A percentile compares a stretch with the other conserved stretches of the same genome.
These are phyloP conservation scores for Paecilomyces variotii DNA, from an alignment of 2,329 filamentous ascomycete species.

Conservation along the genomic window DNA sequence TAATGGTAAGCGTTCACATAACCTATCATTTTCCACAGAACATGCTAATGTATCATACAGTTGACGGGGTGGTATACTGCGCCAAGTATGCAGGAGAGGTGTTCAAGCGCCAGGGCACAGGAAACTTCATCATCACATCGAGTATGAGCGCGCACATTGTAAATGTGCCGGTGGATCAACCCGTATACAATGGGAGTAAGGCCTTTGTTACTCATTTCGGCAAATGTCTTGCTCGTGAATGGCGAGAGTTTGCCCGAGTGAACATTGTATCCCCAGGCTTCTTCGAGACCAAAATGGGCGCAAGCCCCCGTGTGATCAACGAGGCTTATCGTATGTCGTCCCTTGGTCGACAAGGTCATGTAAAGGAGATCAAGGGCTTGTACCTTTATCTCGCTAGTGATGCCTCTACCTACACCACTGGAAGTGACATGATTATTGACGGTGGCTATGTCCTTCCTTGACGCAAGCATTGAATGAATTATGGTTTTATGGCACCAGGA, in stretches of 20 bases:
- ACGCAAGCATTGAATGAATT: neutral
- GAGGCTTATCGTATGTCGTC: conserved; percentile 41
- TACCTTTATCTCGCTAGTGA: neutral
- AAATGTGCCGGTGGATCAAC: conserved; percentile 47
- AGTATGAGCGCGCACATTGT: conserved; percentile 45
- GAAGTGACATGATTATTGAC: neutral
- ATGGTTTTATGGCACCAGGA: no score
- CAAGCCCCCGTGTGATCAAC: conserved; percentile 34
- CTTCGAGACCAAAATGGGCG: conserved; percentile 50
- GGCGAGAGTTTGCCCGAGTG: conserved; percentile 50
- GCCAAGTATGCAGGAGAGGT: conserved; percentile 57
- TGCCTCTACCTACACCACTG: neutral
- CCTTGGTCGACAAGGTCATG: conserved; percentile 31
- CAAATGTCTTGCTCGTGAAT: conserved; percentile 49
- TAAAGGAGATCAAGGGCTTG: conserved; percentile 27
- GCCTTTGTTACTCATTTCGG: conserved; percentile 50
- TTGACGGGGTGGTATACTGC: conserved; percentile 42
- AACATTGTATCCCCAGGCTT: conserved; percentile 50
- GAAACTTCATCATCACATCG: conserved; percentile 49
- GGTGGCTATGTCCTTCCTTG: neutral
- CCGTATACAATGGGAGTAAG: conserved; percentile 51
- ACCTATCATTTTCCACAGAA: neutral
- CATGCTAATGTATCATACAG: neutral
- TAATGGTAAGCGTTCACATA: conserved; percentile 34
- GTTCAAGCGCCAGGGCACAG: conserved; percentile 56